These are phyloP conservation scores for Dalbergia cochinchinensis DNA, from an alignment of 306 rosid species.

Conservation along the genomic window DNA sequence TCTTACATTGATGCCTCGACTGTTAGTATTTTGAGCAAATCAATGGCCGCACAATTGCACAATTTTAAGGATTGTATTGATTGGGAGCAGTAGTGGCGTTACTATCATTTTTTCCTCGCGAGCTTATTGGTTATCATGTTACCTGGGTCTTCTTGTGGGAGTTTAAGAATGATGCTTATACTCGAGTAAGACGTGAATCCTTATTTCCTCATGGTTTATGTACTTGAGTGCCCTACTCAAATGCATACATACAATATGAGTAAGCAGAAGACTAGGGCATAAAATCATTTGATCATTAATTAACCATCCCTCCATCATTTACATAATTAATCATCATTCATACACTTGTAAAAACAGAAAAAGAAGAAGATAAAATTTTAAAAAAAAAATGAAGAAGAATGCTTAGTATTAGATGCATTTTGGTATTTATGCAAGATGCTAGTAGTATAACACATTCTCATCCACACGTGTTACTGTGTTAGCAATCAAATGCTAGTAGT, in stretches of 20 bases:
- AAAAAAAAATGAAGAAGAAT: not conserved
- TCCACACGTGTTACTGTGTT: slow-evolving; percentile 19
- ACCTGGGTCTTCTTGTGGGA: slow-evolving; percentile 1
- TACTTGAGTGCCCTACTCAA: slow-evolving; percentile 43
- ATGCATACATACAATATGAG: slow-evolving; percentile 11
- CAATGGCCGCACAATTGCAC: not conserved
- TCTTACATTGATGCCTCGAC: not conserved
- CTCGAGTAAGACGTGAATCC: slow-evolving; percentile 9
- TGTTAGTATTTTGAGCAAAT: not conserved
- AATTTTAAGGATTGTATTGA: not conserved
- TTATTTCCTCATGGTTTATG: slow-evolving; percentile 40
- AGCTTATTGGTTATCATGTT: not conserved
- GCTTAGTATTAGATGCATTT: not conserved
- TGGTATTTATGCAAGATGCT: not conserved
- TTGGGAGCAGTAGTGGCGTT: slow-evolving; percentile 27
- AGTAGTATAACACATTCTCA: not conserved
- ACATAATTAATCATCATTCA: slow-evolving; percentile 5
- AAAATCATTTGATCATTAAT: slow-evolving; percentile 35
- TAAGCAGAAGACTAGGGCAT: slow-evolving; percentile 25
- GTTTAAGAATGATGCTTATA: slow-evolving; percentile 40
- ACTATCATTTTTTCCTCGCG: slow-evolving; percentile 3
- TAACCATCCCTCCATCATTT: not conserved
- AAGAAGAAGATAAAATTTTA: too few species aligned
- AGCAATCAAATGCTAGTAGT: slow-evolving; percentile 25
- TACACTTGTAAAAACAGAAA: not conserved